These are phyloP conservation scores for Pythium grandisporangium DNA, from an alignment of 352 stramenopile genomes.

Conservation along the genomic window DNA sequence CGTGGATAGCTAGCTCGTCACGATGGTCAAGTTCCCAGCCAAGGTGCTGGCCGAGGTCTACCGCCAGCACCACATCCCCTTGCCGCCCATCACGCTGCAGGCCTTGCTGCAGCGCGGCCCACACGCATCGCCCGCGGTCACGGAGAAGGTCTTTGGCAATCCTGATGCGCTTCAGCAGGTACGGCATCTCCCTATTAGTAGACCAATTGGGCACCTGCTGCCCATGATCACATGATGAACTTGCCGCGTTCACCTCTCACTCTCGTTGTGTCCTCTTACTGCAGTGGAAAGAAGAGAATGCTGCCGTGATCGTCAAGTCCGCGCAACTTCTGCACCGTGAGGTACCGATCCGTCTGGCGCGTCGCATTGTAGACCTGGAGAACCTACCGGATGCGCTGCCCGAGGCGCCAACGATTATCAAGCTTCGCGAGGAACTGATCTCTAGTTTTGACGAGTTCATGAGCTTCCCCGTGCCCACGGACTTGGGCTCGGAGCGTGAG, in stretches of 20 bases:
- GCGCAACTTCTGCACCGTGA: slow-evolving; percentile 71
- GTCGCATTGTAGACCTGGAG: slow-evolving; percentile 77
- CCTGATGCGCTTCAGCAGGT: slow-evolving; percentile 30
- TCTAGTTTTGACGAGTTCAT: slow-evolving; percentile 68
- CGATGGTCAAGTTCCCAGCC: slow-evolving; percentile 26
- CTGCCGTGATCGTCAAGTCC: slow-evolving; percentile 63
- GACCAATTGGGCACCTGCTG: too few relatives aligned
- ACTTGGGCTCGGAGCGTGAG: slow-evolving; percentile 38
- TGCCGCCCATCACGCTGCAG: slow-evolving; percentile 75
- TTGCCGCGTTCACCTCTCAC: too few relatives aligned
- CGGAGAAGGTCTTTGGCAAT: slow-evolving; percentile 40
- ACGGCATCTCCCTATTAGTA: too few relatives aligned
- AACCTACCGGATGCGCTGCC: slow-evolving; percentile 68
- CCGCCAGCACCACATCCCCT: slow-evolving; percentile 70
- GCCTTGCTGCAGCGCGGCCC: slow-evolving; percentile 62
- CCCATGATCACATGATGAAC: too few relatives aligned
- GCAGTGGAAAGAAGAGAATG: slow-evolving; percentile 61
- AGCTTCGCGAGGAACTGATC: slow-evolving; percentile 50
- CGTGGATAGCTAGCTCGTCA: too few relatives aligned
- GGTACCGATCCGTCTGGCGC: slow-evolving; percentile 69
- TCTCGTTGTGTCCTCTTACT: too few relatives aligned
- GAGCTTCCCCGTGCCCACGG: slow-evolving; percentile 41
- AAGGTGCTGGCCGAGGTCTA: slow-evolving; percentile 78
- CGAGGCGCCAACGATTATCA: slow-evolving; percentile 43
- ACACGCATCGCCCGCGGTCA: slow-evolving; percentile 27